A percentile compares a stretch with the other conserved stretches of the same genome.
Evolutionary conservation across 169 alveolate genomes (phyloP).

Genomic region (Eimeria acervulina): DNA sequence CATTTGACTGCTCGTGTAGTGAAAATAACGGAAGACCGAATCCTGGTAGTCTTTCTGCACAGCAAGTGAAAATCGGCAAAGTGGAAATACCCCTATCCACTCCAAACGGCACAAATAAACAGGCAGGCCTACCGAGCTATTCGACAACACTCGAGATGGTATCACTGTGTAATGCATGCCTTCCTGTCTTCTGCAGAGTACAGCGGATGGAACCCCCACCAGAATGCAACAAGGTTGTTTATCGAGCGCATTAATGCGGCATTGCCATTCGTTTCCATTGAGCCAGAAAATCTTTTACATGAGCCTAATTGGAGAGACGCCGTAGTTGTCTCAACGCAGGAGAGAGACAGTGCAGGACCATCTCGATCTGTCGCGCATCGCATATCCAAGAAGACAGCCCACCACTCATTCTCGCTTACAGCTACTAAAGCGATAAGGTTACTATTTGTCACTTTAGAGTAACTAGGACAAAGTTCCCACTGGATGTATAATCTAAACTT

Average conservation of each 20-base stretch:
- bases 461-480: background rate
- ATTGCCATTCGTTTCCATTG: background rate
- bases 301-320: background rate
- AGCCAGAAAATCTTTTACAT: background rate
- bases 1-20: background rate
- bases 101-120: background rate
- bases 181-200: background rate
- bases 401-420: background rate
- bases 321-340: background rate
- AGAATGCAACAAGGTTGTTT: background rate
- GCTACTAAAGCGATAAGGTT: background rate
- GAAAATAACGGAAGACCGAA: background rate
- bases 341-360: background rate
- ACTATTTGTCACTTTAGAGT: background rate
- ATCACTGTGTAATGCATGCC: background rate
- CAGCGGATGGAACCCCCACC: background rate
- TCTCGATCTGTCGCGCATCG: background rate
- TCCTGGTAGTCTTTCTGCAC: background rate
- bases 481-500: background rate
- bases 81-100: background rate
- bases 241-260: background rate
- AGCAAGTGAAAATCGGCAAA: background rate
- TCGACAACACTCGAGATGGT: background rate
- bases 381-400: background rate
- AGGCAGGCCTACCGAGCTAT: background rate